Percentiles rank a stretch among this genome's conserved stretches.
Evolutionary conservation across 768 basidiomycete genomes (phyloP).

Genomic region (Russula foetens): DNA sequence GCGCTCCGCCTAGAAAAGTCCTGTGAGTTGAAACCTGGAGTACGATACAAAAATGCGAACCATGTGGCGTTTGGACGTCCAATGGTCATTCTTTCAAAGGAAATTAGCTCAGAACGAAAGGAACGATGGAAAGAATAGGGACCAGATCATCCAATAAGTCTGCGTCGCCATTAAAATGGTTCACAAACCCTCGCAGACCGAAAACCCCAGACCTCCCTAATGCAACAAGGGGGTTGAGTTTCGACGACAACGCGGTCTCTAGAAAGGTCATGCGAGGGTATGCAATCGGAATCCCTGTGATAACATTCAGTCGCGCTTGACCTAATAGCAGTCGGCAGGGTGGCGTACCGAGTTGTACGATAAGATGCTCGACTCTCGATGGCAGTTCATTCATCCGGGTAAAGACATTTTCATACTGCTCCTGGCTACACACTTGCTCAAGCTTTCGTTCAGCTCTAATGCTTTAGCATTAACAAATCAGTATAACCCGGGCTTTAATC

Average conservation of each 20-base stretch:
- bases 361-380: conserved; percentile 63
- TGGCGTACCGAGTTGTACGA: conserved; percentile 64
- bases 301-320: neutral
- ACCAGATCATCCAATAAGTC: conserved; percentile 92
- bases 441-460: conserved; percentile 81
- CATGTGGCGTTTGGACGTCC: conserved; percentile 80
- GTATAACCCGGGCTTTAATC: neutral
- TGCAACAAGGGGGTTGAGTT: conserved; percentile 75
- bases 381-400: conserved; percentile 54
- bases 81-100: conserved; percentile 69
- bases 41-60: conserved; percentile 28
- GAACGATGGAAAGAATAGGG: neutral
- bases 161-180: conserved; percentile 87
- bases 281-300: conserved; percentile 66
- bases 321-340: neutral
- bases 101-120: neutral
- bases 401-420: conserved; percentile 71
- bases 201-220: conserved; percentile 60
- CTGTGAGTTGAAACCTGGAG: neutral
- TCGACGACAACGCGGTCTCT: conserved; percentile 68
- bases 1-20: conserved; percentile 61
- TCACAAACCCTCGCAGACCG: conserved; percentile 71
- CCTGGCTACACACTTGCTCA: conserved; percentile 67
- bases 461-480: neutral
- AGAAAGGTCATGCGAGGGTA: conserved; percentile 93